Evolutionary conservation across 208 protist genomes (phyloP), one percentile per base, ranked within the genome.

Genomic region (Crithidia acanthocephali): DNA sequence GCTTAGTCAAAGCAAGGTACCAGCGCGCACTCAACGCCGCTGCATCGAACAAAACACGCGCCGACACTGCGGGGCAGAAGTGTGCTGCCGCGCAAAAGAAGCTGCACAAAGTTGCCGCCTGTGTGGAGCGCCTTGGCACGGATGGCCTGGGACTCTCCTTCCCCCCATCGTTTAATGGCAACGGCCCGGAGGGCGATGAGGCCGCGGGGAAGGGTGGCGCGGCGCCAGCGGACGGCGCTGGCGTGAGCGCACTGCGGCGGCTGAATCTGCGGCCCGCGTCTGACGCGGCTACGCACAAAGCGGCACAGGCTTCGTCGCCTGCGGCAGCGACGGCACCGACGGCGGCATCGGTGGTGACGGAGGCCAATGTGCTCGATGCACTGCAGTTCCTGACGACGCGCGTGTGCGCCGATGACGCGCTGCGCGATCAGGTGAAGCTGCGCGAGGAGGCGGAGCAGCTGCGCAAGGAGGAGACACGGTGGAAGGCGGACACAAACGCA

Each of bases 351-450:
- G 53, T 60, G 47, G 74, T 94, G 0, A 86, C 72, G 20, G 88
- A 94, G 57, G 40, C 28, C 16, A 88, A 86, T 25, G 57, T 94
- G 10, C 58, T 91, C 47, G 81, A 91, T 33, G 72, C 79, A 32
- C 53, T 94, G 47, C 79, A 78, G 55, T 65, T 81, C 15, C 22
- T 94, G 11, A 77, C 81, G 22, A 47, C 68, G 23, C 77, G 81
- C 18, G 66, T 94, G 10, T 62, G 73, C 23, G 52, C 67, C 0
- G 67, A 84, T 59, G 73, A 47, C 23, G 56, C 55, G 2, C 57
- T 90, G 37, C 22, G 68, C 28, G 72, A 88, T 30, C 22, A 50
- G 68, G 66, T 79, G n/a, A 58, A 58, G 25, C 20, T 76, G 20
- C 63, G 80, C 35, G 80, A 77, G 1, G 70, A 86, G 50, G 11